phyloP scores from a whole-genome alignment of 2,329 filamentous ascomycete species.

The Colletotrichum cuscutae region DNA sequence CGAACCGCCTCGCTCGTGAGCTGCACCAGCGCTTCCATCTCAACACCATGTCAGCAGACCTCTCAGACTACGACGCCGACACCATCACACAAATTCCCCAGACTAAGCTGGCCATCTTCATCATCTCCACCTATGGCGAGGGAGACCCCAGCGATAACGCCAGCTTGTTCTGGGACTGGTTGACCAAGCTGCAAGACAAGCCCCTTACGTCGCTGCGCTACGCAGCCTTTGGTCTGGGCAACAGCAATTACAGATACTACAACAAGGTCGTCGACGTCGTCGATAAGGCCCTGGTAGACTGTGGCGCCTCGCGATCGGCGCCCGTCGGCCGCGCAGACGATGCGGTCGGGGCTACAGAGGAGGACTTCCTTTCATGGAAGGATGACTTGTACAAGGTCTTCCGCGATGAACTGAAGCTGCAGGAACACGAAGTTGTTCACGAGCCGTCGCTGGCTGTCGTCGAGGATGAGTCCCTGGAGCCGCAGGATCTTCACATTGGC shows the following conservation, averaged over 20 bases:
- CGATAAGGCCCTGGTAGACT: slow-evolving; percentile 35
- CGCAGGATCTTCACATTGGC: slow-evolving; percentile 37
- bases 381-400: slow-evolving; percentile 40
- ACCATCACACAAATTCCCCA: slow-evolving; percentile 44
- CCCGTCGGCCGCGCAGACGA: slow-evolving; percentile 46
- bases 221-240: slow-evolving; percentile 50
- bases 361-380: slow-evolving; percentile 50
- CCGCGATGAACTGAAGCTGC: slow-evolving; percentile 36
- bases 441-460: slow-evolving; percentile 38
- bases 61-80: slow-evolving; percentile 58
- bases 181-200: slow-evolving; percentile 35
- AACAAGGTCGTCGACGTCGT: slow-evolving; percentile 48
- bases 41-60: slow-evolving; percentile 52
- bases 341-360: slow-evolving; percentile 44
- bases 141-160: slow-evolving; percentile 54
- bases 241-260: slow-evolving; percentile 51
- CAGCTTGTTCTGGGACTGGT: slow-evolving; percentile 42
- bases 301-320: slow-evolving; percentile 43
- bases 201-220: slow-evolving; percentile 42
- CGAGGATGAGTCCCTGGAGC: slow-evolving; percentile 36
- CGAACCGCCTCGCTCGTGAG: slow-evolving; percentile 52
- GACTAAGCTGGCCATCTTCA: slow-evolving; percentile 45
- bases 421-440: slow-evolving; percentile 38
- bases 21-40: slow-evolving; percentile 51
- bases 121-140: slow-evolving; percentile 52